A percentile compares a stretch with the other conserved stretches of the same genome.
These are phyloP conservation scores for Pneumocystis jirovecii DNA, from an alignment of 1,139 yeast species.

Conservation along the genomic window DNA sequence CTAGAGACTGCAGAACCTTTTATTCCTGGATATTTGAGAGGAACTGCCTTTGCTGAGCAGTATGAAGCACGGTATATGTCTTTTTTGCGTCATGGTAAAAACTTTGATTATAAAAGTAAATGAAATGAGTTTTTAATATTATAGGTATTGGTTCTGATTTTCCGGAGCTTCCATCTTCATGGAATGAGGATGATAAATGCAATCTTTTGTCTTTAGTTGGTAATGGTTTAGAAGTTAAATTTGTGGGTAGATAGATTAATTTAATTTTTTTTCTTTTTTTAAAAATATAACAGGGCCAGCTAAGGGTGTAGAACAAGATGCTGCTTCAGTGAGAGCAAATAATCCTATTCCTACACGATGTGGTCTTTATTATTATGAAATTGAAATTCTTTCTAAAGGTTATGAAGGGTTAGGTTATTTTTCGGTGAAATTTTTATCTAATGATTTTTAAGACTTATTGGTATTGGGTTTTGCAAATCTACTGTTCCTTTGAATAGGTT, in stretches of 20 bases:
- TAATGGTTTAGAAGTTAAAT: constrained; percentile 10
- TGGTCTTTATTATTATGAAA: constrained; percentile 46
- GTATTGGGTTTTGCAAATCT: constrained; percentile 24
- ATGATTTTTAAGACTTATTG: constrained; percentile 17
- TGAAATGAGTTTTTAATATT: neutral
- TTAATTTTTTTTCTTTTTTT: neutral
- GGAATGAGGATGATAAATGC: constrained; percentile 10
- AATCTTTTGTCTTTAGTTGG: constrained; percentile 8
- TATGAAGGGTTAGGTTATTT: constrained; percentile 27
- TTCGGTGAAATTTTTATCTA: constrained; percentile 27
- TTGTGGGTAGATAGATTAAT: constrained; percentile 5
- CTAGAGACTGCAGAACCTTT: neutral
- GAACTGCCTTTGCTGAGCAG: constrained; percentile 9
- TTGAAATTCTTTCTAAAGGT: constrained; percentile 30
- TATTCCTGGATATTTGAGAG: constrained; percentile 9
- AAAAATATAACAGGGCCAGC: constrained; percentile 8
- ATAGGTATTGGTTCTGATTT: neutral
- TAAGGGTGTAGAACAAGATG: constrained; percentile 16
- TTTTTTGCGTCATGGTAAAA: constrained; percentile 1
- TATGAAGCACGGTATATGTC: constrained; percentile 1
- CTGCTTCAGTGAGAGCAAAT: constrained; percentile 30
- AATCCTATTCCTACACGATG: constrained; percentile 29
- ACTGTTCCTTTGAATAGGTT: constrained; percentile 23
- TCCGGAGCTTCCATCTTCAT: constrained; percentile 5
- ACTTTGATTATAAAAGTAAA: neutral